Base-by-base conservation (phyloP, 768 basidiomycete genomes). In the Amanita phalloides region DNA sequence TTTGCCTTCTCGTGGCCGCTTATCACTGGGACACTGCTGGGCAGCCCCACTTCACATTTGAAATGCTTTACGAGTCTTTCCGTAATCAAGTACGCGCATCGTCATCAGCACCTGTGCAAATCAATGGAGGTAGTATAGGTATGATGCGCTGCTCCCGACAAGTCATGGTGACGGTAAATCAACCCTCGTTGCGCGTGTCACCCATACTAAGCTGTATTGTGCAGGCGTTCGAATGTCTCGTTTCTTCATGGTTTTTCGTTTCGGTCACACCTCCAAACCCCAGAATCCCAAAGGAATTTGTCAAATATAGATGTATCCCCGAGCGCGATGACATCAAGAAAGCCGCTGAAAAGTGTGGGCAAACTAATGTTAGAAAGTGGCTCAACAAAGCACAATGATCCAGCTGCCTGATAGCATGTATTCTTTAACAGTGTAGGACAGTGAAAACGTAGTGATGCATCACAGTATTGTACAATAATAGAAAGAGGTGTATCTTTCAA, bases 1-100 rank as follows among this genome's bases (percentile, higher is more conserved):
- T 91, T 17, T 92, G 90, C 60, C 74, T 95, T 28, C 75, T 96
- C 39, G 84, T 98, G 54, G 86, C 93, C n/a, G 76, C 82, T 11
- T 75, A 82, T 60, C 94, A 96, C 61, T 74, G 81, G 3, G 69
- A 81, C 23, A 83, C 82, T 8, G 79, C 81, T 5, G 93, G 93
- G 0, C 84, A 92, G 54, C 74, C 85, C 17, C 68, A 69, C 11
- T 82, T 96, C 66, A 97, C 89, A 28, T 95, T 98, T 61, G 90
- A 94, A 59, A 91, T 94, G 83, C 76, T 95, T 6, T 76, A 86
- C 55, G 87, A 90, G 48, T 72, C 74, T 30, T 92, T 93, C 62
- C 78, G 81, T 20, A 77, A 82, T 55, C 86, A 89, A 65, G 75
- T 86, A 17, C 80, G 84, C 20, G 73, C 81, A 20, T 85, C 87